Evolutionary conservation across 1,284 basidiomycete species (phyloP), one percentile per base, ranked within the genome.

Genomic region (Cutaneotrichosporon dermatis): DNA sequence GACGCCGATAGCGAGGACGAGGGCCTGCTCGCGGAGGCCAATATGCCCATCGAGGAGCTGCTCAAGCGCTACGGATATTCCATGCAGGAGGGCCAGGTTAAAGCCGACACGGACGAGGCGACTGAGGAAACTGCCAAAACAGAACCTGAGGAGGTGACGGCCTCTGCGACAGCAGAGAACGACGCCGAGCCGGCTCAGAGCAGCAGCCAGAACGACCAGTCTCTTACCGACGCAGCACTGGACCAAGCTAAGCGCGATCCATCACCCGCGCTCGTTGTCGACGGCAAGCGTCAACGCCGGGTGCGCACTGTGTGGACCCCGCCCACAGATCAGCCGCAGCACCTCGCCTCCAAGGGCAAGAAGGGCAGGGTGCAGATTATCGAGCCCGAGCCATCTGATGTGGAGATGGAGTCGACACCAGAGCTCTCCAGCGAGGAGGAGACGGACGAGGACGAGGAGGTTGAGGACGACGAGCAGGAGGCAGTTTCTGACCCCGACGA

Each of bases 31-130:
- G 79, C 79, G 4, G 82, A 83, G 66, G 81, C 82, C 16, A 77
- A 83, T 58, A 48, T 84, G 52, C 80, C 82, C 1, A 80, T 83
- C 54, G 82, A 83, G 60, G 82, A 82, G 66, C 72, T 83, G 1
- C 71, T 83, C 61, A 74, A 73, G 56, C 77, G 80, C 60, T 84
- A 84, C 61, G 80, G 80, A 0, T 80, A 81, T 59, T 61, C 62
- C 66, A 72, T 58, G 52, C 69, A 6, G 25, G 25, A 46, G 43
- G 35, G 33, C 4, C 35, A 39, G 33, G 39, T 37, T 7, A 44
- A 48, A 9, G 34, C 15, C 5, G 34, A 36, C 4, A 6, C 8
- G 1, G 43, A 8, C 10, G 35, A 51, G 6, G 6, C 39, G 10
- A 34, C 15, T 13, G 50, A 16, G 6, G 34, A 34, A 3, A 15